Conservation (phyloP, 352 stramenopile species). For the Thalassiosira livingstoniorum region DNA sequence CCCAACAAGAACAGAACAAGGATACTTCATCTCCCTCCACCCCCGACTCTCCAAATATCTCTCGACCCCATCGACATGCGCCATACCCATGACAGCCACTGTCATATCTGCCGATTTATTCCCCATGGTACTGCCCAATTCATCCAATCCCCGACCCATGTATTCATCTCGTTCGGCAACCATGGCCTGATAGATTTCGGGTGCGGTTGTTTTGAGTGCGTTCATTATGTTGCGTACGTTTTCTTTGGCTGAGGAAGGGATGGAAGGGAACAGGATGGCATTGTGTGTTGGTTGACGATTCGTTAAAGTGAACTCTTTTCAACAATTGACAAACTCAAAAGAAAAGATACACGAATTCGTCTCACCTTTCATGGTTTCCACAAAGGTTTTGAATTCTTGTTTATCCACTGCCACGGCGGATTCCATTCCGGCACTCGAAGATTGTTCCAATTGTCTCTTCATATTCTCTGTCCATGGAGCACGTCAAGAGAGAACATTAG, state of each 20-base stretch:
- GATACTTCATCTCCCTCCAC: constrained; percentile 63
- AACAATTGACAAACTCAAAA: too few relatives aligned
- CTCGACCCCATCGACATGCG: constrained; percentile 87
- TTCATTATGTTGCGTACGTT: constrained; percentile 84
- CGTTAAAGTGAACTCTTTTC: too few relatives aligned
- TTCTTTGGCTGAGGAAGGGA: constrained; percentile 72
- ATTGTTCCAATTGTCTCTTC: constrained; percentile 43
- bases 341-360: too few relatives aligned
- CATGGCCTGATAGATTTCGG: constrained; percentile 85
- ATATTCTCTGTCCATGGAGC: too few relatives aligned
- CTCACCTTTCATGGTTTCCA: constrained; percentile 64
- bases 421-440: constrained; percentile 25
- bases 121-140: constrained; percentile 32
- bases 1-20: constrained; percentile 18
- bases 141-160: constrained; percentile 79
- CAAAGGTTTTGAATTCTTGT: constrained; percentile 54
- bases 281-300: constrained; percentile 25
- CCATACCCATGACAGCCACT: constrained; percentile 85
- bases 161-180: constrained; percentile 84
- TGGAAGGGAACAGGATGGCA: too few relatives aligned
- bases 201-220: constrained; percentile 69
- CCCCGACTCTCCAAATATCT: constrained; percentile 71
- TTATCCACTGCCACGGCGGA: constrained; percentile 28
- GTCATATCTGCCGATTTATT: constrained; percentile 42
- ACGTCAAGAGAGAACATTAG: too few relatives aligned